phyloP scores from a whole-genome alignment of 2,329 filamentous ascomycete genomes.

The Aspergillus niger region DNA sequence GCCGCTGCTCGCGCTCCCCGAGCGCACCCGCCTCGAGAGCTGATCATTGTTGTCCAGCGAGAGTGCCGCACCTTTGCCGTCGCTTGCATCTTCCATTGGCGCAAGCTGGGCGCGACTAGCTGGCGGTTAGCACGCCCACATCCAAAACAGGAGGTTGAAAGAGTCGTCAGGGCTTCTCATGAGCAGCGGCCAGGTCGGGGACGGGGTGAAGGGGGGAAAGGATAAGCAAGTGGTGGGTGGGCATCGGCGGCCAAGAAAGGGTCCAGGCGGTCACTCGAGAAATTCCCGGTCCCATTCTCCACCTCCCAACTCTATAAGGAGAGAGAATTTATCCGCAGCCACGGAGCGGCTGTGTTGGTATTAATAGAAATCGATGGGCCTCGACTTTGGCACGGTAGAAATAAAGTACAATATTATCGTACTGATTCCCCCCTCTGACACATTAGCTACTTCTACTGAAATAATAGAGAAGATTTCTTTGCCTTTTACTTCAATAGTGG shows the following conservation, averaged over 20 bases:
- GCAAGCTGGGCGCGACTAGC: conserved; percentile 24
- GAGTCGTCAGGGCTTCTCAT: conserved; percentile 4
- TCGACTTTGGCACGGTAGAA: neutral
- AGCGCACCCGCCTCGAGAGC: conserved; percentile 32
- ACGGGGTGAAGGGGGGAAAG: neutral
- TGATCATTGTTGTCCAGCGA: conserved; percentile 27
- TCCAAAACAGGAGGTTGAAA: conserved; percentile 21
- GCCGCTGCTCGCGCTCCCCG: conserved; percentile 37
- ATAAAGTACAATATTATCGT: neutral
- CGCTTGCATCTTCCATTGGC: conserved; percentile 42
- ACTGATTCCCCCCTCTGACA: neutral
- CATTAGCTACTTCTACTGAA: neutral
- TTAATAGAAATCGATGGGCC: neutral
- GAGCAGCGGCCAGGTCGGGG: neutral
- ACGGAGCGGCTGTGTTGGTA: neutral
- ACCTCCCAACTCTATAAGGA: neutral
- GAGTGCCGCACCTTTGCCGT: conserved; percentile 29
- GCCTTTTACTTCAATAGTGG: neutral
- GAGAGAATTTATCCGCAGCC: neutral
- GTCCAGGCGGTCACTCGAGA: conserved; percentile 3
- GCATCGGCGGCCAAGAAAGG: conserved; percentile 1
- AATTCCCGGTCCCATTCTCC: conserved; percentile 3
- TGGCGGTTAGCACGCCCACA: conserved; percentile 24
- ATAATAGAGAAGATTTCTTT: neutral
- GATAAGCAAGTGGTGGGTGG: neutral